These are phyloP conservation scores for Diutina mesorugosa DNA, from an alignment of 1,139 yeast species.

Conservation along the genomic window DNA sequence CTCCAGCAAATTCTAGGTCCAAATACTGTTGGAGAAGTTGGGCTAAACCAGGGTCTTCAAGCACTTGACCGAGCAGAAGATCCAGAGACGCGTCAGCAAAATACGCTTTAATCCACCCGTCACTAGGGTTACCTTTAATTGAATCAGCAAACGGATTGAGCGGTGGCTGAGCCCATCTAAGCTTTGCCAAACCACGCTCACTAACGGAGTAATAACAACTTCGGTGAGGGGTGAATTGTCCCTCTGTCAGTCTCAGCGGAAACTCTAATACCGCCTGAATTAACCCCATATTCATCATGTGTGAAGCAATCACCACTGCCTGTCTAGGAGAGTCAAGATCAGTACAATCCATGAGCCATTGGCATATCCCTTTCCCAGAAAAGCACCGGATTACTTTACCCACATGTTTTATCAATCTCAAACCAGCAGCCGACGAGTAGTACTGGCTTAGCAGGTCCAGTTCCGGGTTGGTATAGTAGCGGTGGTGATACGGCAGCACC, in stretches of 20 bases:
- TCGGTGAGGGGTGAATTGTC: not conserved
- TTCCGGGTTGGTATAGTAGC: conserved; percentile 79
- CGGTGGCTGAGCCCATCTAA: not conserved
- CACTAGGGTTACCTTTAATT: not conserved
- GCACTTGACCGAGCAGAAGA: not conserved
- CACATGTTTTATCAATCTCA: conserved; percentile 39
- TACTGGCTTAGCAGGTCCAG: conserved; percentile 76
- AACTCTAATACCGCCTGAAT: conserved; percentile 24
- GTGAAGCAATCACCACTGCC: conserved; percentile 47
- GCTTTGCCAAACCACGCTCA: not conserved
- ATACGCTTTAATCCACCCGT: not conserved
- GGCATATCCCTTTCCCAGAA: conserved; percentile 68
- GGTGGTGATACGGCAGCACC: conserved; percentile 60
- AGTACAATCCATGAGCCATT: conserved; percentile 87
- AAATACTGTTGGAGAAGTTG: not conserved
- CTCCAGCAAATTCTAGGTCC: not conserved
- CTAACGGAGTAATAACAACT: not conserved
- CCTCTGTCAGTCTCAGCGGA: not conserved
- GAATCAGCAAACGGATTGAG: not conserved
- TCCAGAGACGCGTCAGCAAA: not conserved
- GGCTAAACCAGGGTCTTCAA: not conserved
- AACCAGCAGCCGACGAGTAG: conserved; percentile 55
- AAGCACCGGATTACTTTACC: conserved; percentile 25
- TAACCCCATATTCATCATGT: conserved; percentile 38
- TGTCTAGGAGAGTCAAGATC: conserved; percentile 48